Evolutionary conservation across 768 basidiomycete species (phyloP).

Genomic region (Macrocybe gigantea): DNA sequence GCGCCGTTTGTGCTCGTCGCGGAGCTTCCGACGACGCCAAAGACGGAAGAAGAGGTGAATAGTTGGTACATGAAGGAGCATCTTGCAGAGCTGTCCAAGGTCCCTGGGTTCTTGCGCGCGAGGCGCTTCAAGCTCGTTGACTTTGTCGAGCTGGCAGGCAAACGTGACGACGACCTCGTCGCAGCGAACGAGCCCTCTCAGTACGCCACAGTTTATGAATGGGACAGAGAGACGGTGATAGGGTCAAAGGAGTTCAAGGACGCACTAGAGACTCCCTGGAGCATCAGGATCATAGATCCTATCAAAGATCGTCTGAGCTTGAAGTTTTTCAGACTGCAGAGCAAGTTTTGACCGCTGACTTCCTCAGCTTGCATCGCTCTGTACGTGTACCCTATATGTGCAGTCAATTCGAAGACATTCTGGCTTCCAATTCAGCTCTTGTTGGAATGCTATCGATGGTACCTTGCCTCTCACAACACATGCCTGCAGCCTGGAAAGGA

Average conservation of each 20-base stretch:
- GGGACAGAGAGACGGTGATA: slow-evolving; percentile 4
- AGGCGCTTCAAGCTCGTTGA: slow-evolving; percentile 20
- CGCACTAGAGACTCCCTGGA: slow-evolving; percentile 8
- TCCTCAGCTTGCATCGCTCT: too few species aligned
- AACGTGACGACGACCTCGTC: slow-evolving; percentile 2
- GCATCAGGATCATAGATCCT: not conserved
- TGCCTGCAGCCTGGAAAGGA: slow-evolving; percentile 44
- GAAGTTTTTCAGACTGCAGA: too few species aligned
- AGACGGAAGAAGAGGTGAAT: slow-evolving; percentile 20
- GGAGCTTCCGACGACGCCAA: slow-evolving; percentile 4
- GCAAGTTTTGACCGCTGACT: too few species aligned
- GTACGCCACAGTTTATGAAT: slow-evolving; percentile 11
- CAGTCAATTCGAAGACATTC: slow-evolving; percentile 10
- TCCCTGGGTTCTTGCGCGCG: slow-evolving; percentile 24
- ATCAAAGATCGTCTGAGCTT: too few species aligned
- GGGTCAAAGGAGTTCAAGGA: slow-evolving; percentile 6
- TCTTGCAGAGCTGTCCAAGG: slow-evolving; percentile 16
- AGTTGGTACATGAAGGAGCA: slow-evolving; percentile 27
- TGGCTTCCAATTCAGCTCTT: slow-evolving; percentile 30
- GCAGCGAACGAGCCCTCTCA: not conserved
- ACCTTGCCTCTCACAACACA: slow-evolving; percentile 53
- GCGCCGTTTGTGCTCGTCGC: slow-evolving; percentile 14
- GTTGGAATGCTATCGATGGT: slow-evolving; percentile 55
- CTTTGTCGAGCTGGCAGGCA: slow-evolving; percentile 7
- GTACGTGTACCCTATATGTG: too few species aligned